Base-by-base conservation (phyloP, 768 basidiomycete species). In the Amanita jacksonii region DNA sequence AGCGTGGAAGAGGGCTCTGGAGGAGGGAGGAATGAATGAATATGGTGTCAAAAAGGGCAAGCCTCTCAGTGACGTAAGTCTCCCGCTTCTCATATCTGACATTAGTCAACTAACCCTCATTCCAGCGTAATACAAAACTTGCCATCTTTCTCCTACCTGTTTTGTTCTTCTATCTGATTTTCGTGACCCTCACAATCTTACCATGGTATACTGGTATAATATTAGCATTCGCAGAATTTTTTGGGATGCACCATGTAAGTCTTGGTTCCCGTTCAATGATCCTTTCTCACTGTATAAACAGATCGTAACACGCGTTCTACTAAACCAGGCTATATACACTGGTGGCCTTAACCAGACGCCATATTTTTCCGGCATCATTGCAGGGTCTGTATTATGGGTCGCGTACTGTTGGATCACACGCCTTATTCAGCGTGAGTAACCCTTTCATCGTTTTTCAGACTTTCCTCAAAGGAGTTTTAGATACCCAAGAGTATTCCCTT, bases 341-440 rank as follows among this genome's bases (percentile, higher is more conserved):
- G 89, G 90, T 49, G 80, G 77, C 34, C 79, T 98, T 34, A 81
- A 79, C 22, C 76, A 81, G 51, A 90, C 87, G 45, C 93, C 93
- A 0, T 96, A 98, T 63, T 93, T 97, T 54, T 79, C 89, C 1
- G 85, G 88, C 8, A 90, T 99, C 49, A 96, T 99, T 45, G 73
- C 67, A 35, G 88, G 71, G 1, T 87, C 85, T 3, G 75, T 97
- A 57, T 57, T 91, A 28, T 96, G 91, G 90, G 88, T 94, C 6
- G 69, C 74, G 2, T 90, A 76, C 44, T 77, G 76, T 41, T 97
- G 92, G 91, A 60, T 80, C 5, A 81, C 84, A 2, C 72, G 85
- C 28, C 76, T 93, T 13, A 67, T 91, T 6, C 68, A 71, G 55
- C 79, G 86, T 87, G 58, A 53, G 74, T 65, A 16, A n/a, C n/a